These are phyloP conservation scores for Isatis tinctoria DNA, from an alignment of 345 rosid genomes.

Conservation along the genomic window DNA sequence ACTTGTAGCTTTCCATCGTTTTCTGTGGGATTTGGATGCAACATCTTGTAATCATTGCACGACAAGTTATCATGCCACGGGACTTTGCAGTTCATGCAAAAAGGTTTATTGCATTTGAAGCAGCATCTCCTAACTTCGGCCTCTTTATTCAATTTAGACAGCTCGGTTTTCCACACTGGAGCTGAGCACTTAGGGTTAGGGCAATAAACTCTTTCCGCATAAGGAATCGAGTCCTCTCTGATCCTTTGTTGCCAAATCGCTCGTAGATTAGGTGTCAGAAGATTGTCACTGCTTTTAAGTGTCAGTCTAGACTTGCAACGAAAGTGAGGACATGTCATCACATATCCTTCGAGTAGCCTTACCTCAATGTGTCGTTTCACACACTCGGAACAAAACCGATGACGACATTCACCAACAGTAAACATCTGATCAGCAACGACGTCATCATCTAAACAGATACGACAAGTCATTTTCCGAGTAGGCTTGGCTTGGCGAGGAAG, in stretches of 20 bases:
- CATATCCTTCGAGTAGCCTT: constrained; percentile 9
- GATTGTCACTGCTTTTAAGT: constrained; percentile 39
- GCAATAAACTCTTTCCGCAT: no score
- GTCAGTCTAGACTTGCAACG: constrained; percentile 47
- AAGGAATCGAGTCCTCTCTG: constrained; percentile 57
- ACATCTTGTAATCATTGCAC: constrained; percentile 35
- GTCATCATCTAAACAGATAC: constrained; percentile 48
- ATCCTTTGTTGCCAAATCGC: constrained; percentile 39
- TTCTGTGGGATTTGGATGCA: constrained; percentile 31
- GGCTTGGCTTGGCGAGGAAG: no score
- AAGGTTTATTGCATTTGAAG: not conserved
- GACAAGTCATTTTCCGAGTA: no score
- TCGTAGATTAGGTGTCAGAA: constrained; percentile 51
- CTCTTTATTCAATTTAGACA: constrained; percentile 22
- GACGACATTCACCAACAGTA: constrained; percentile 49
- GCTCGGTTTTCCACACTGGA: constrained; percentile 4
- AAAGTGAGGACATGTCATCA: constrained; percentile 57
- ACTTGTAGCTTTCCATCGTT: constrained; percentile 34
- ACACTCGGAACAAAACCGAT: constrained; percentile 58
- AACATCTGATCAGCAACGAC: constrained; percentile 40
- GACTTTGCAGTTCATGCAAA: not conserved
- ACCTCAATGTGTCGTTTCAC: constrained; percentile 57
- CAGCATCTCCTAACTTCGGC: constrained; percentile 30
- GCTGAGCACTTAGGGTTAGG: constrained; percentile 4
- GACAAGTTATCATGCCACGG: constrained; percentile 34